These are phyloP conservation scores for Aphanomyces astaci DNA, from an alignment of 352 stramenopile genomes.

Conservation along the genomic window DNA sequence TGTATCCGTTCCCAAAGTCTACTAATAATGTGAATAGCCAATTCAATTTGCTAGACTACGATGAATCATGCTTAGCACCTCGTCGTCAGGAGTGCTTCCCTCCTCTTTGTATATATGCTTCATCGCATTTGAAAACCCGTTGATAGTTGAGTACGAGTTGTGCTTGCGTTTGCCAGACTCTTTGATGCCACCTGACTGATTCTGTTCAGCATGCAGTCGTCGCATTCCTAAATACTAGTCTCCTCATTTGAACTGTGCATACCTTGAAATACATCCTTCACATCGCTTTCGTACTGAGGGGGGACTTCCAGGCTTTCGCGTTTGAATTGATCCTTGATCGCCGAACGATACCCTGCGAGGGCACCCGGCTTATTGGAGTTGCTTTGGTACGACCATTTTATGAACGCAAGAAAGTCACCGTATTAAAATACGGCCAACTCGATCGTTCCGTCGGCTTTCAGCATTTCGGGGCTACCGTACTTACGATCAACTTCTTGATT, in stretches of 20 bases:
- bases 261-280: conserved; percentile 7
- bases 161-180: background rate
- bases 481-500: background rate
- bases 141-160: no score
- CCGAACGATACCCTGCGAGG: background rate
- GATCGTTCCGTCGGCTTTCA: background rate
- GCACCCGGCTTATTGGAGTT: background rate
- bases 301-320: background rate
- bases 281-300: background rate
- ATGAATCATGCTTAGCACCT: no score
- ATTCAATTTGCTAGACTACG: no score
- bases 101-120: no score
- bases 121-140: no score
- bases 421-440: background rate
- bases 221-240: background rate
- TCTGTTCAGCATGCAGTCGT: background rate
- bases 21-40: no score
- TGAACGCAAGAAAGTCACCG: background rate
- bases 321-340: conserved; percentile 2
- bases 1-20: no score
- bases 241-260: background rate
- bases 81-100: no score
- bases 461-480: background rate
- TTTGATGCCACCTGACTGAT: background rate
- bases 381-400: background rate